phyloP scores from a whole-genome alignment of 164 flowering plant species.

The Nymphaea colorata region DNA sequence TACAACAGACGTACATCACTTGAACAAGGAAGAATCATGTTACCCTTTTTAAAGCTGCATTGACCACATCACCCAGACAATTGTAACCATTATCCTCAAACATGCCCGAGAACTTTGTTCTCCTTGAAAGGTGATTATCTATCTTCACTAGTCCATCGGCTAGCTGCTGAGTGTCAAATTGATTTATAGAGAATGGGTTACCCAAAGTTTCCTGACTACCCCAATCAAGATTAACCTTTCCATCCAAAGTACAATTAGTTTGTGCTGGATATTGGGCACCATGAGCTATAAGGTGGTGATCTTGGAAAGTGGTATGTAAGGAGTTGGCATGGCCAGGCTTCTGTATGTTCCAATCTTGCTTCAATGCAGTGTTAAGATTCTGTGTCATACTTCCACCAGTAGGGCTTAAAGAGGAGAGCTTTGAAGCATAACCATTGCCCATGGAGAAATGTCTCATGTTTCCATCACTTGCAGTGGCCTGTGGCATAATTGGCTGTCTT shows the following conservation, averaged over 20 bases:
- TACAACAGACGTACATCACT: neutral
- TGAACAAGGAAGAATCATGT: neutral
- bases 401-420: constrained; percentile 9
- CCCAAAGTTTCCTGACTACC: constrained; percentile 13
- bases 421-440: constrained; percentile 7
- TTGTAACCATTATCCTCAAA: constrained; percentile 19
- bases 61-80: constrained; percentile 49
- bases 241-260: constrained; percentile 8
- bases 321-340: constrained; percentile 14
- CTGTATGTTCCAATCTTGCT: constrained; percentile 27
- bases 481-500: constrained; percentile 20
- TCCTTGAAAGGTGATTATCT: constrained; percentile 22
- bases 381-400: constrained; percentile 4
- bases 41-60: constrained; percentile 41
- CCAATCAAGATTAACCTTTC: constrained; percentile 12
- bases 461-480: constrained; percentile 14
- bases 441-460: constrained; percentile 11
- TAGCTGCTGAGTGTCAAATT: constrained; percentile 15
- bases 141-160: constrained; percentile 16
- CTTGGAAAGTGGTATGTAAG: constrained; percentile 16
- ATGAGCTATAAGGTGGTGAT: constrained; percentile 13
- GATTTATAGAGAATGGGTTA: constrained; percentile 21
- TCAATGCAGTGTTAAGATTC: constrained; percentile 11
- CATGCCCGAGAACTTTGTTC: constrained; percentile 23
- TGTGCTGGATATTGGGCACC: constrained; percentile 19